These are phyloP conservation scores for Suillus lakei DNA, from an alignment of 768 basidiomycete genomes.

Conservation along the genomic window DNA sequence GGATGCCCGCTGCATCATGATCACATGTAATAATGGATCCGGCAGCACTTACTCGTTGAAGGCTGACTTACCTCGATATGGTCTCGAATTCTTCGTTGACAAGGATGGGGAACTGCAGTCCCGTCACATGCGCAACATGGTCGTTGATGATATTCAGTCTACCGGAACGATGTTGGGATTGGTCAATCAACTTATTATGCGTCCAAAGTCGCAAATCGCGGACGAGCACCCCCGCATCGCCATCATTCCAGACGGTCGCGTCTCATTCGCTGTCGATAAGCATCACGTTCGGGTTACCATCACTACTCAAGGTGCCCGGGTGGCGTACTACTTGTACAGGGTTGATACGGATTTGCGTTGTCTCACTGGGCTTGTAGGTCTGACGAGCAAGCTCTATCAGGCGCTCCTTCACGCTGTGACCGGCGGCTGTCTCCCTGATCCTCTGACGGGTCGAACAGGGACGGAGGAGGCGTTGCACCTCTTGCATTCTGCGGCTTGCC, in stretches of 20 bases:
- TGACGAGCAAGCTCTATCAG: conserved; percentile 39
- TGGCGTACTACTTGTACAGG: conserved; percentile 33
- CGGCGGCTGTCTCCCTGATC: conserved; percentile 44
- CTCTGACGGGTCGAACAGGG: conserved; percentile 48
- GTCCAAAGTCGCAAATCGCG: conserved; percentile 23
- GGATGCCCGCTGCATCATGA: conserved; percentile 22
- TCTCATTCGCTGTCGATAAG: conserved; percentile 17
- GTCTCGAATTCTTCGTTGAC: conserved; percentile 45
- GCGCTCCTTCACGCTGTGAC: conserved; percentile 52
- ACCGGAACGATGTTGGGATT: conserved; percentile 52
- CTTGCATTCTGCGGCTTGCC: conserved; percentile 41
- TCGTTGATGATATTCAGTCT: conserved; percentile 46
- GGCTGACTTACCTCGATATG: conserved; percentile 45
- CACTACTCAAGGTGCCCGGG: not conserved
- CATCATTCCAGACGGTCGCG: conserved; percentile 44
- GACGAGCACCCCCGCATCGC: conserved; percentile 26
- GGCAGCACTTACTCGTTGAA: conserved; percentile 20
- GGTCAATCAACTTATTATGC: conserved; percentile 44
- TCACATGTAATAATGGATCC: conserved; percentile 14
- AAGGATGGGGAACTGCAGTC: conserved; percentile 42
- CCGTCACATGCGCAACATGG: conserved; percentile 44
- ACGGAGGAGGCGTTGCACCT: conserved; percentile 47
- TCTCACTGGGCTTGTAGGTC: conserved; percentile 29
- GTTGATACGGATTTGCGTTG: conserved; percentile 36
- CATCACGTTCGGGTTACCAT: conserved; percentile 25